phyloP scores from a whole-genome alignment of 441 rosid genomes.

The Eutrema salsugineum region DNA sequence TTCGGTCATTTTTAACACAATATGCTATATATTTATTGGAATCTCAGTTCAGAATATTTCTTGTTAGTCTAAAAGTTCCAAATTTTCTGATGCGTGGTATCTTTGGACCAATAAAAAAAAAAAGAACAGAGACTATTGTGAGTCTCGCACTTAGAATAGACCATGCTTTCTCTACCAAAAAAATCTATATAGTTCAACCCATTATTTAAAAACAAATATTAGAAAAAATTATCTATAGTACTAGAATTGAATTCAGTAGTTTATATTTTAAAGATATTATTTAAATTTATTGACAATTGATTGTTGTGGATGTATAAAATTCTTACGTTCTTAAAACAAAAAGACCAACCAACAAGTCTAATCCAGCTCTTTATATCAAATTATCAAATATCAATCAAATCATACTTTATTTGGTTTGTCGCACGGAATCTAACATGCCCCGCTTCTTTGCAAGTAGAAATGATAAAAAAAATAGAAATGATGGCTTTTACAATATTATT shows the following conservation, averaged over 20 bases:
- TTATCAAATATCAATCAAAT: slow-evolving; percentile 15
- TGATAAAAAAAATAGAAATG: neutral
- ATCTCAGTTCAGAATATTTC: neutral
- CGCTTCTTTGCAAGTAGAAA: neutral
- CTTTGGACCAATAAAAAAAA: neutral
- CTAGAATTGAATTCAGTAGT: neutral
- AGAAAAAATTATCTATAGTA: neutral
- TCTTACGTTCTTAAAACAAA: neutral
- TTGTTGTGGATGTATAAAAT: neutral
- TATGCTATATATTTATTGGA: neutral
- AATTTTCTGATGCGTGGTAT: neutral
- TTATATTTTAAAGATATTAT: neutral
- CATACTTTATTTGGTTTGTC: slow-evolving; percentile 22
- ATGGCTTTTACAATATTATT: neutral
- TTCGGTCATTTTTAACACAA: neutral
- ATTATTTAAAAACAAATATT: too few species aligned
- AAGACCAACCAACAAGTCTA: slow-evolving; percentile 21
- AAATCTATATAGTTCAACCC: neutral
- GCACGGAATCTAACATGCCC: slow-evolving; percentile 15
- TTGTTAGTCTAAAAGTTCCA: neutral
- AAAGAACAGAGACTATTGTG: neutral
- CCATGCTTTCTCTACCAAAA: neutral
- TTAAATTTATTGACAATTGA: neutral
- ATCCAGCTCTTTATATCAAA: slow-evolving; percentile 13
- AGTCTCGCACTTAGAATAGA: neutral